A percentile compares a stretch with the other conserved stretches of the same genome.
Evolutionary conservation across 345 rosid genomes (phyloP).

Genomic region (Citrus cavaleriei): DNA sequence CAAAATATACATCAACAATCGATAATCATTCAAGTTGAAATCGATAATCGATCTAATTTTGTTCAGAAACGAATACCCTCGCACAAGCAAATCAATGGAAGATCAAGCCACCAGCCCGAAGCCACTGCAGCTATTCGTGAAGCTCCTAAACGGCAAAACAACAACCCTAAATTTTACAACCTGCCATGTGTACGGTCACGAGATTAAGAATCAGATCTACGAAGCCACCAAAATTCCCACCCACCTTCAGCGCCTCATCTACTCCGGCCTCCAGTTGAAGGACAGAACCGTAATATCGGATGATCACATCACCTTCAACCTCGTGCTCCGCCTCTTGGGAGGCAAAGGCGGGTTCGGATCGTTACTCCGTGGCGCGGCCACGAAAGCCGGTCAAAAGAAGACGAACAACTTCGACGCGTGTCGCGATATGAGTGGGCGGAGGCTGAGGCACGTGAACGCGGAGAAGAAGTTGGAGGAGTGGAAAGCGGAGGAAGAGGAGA

Average conservation of each 20-base stretch:
- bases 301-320: conserved; percentile 60
- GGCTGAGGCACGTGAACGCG: conserved; percentile 92
- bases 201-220: conserved; percentile 63
- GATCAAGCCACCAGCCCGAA: conserved; percentile 13
- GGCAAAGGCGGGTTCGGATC: conserved; percentile 99
- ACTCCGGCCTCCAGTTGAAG: conserved; percentile 53
- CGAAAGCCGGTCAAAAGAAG: conserved; percentile 96
- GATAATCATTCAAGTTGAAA: background rate
- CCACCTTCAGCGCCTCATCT: conserved; percentile 58
- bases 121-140: conserved; percentile 65
- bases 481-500: conserved; percentile 78
- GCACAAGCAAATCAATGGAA: conserved; percentile 29
- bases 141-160: conserved; percentile 62
- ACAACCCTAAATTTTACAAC: conserved; percentile 42
- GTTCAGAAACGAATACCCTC: background rate
- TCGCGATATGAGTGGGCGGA: conserved; percentile 94
- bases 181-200: conserved; percentile 30
- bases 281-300: conserved; percentile 35
- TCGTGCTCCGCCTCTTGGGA: conserved; percentile 67
- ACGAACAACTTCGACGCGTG: conserved; percentile 94
- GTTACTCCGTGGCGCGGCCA: conserved; percentile 89
- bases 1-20: background rate
- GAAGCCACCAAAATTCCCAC: conserved; percentile 63
- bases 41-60: background rate
- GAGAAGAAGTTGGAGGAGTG: conserved; percentile 97